Conservation (phyloP, 176 grass and related monocot genomes). For the Carex kokanica region DNA sequence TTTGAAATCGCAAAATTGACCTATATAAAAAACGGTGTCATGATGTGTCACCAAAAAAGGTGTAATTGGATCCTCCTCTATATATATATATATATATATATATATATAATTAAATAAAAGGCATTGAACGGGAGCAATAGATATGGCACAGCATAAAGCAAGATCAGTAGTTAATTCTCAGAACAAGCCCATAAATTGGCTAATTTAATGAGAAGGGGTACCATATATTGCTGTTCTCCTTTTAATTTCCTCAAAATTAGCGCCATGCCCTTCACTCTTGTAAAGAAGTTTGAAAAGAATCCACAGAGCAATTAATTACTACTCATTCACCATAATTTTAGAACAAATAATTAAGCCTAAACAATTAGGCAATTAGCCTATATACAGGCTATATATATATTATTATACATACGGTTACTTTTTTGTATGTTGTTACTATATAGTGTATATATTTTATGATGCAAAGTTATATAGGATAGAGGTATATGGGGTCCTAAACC, state of each 20-base stretch:
- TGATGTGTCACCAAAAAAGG: no score
- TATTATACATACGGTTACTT: not conserved
- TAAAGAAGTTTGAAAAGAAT: constrained; percentile 8
- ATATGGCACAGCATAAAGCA: constrained; percentile 36
- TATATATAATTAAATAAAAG: not conserved
- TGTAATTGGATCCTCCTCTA: no score
- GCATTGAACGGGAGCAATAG: constrained; percentile 43
- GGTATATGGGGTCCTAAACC: not conserved
- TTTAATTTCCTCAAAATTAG: constrained; percentile 23
- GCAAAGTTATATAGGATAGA: not conserved
- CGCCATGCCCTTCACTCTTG: not conserved
- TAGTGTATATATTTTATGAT: no score
- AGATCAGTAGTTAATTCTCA: constrained; percentile 15
- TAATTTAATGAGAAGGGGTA: constrained; percentile 39
- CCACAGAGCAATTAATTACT: not conserved
- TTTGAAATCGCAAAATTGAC: no score
- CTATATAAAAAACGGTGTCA: no score
- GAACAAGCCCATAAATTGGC: constrained; percentile 44
- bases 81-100: constrained; percentile 4
- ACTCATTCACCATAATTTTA: not conserved
- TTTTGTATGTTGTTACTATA: no score
- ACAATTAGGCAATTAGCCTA: not conserved
- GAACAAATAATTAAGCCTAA: constrained; percentile 1
- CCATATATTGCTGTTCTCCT: constrained; percentile 27
- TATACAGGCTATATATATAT: not conserved